These are phyloP conservation scores for Curvularia spicifera DNA, from an alignment of 2,329 filamentous ascomycete species.

Conservation along the genomic window DNA sequence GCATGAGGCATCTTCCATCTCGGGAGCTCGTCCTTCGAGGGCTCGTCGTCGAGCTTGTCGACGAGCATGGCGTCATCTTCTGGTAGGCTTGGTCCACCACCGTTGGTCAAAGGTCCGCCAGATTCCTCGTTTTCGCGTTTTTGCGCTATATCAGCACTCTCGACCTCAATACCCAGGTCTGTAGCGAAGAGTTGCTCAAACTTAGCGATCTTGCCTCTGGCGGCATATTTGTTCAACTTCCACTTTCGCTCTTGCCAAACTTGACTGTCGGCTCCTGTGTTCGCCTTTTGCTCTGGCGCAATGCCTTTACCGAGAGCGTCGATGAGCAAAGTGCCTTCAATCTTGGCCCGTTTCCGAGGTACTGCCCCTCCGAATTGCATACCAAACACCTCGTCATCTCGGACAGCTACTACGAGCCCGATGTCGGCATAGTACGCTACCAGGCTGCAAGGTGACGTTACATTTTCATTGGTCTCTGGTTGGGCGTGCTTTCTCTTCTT, in stretches of 20 bases:
- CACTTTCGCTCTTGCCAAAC: constrained; percentile 40
- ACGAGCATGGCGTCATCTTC: constrained; percentile 25
- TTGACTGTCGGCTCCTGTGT: constrained; percentile 20
- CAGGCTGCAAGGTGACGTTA: constrained; percentile 41
- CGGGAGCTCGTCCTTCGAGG: constrained; percentile 37
- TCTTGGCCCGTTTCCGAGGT: constrained; percentile 47
- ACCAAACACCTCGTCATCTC: constrained; percentile 69
- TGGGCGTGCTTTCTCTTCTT: constrained; percentile 46
- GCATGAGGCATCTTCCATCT: constrained; percentile 57
- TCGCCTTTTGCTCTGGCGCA: constrained; percentile 10
- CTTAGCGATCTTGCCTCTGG: constrained; percentile 45
- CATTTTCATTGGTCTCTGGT: constrained; percentile 53
- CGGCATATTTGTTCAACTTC: constrained; percentile 48
- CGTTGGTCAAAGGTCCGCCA: constrained; percentile 32
- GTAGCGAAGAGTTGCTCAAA: constrained; percentile 53
- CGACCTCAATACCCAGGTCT: constrained; percentile 47
- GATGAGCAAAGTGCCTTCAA: constrained; percentile 65
- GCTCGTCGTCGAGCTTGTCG: constrained; percentile 26
- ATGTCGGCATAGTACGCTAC: constrained; percentile 67
- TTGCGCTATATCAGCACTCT: constrained; percentile 22
- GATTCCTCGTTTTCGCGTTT: constrained; percentile 30
- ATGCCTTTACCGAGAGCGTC: constrained; percentile 75
- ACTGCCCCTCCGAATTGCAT: constrained; percentile 59
- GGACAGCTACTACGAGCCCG: constrained; percentile 69
- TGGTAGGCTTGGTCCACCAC: constrained; percentile 27